These are phyloP conservation scores for Ogataea saltuana DNA, from an alignment of 805 yeast species.

Conservation along the genomic window DNA sequence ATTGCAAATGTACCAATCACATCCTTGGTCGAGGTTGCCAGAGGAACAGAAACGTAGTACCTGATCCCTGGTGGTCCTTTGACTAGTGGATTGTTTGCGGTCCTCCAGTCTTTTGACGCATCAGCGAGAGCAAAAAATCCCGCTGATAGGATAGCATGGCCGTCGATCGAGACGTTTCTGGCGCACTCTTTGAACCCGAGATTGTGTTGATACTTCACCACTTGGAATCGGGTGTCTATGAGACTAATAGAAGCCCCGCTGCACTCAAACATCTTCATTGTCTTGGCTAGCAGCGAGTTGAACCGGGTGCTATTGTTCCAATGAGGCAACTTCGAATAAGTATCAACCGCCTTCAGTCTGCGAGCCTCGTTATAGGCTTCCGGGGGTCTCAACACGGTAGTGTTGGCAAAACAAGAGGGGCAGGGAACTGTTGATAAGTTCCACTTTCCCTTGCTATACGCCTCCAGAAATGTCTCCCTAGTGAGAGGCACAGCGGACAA, in stretches of 20 bases:
- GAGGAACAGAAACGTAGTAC: conserved; percentile 68
- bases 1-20: conserved; percentile 60
- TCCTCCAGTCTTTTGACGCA: conserved; percentile 72
- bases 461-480: conserved; percentile 54
- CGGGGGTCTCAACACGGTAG: conserved; percentile 60
- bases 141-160: conserved; percentile 63
- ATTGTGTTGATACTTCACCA: conserved; percentile 50
- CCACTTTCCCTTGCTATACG: conserved; percentile 57
- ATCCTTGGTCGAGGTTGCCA: conserved; percentile 40
- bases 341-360: conserved; percentile 46
- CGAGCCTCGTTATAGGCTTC: conserved; percentile 50
- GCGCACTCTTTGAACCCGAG: conserved; percentile 53
- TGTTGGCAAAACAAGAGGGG: conserved; percentile 52
- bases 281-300: conserved; percentile 38
- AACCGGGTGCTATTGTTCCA: conserved; percentile 49
- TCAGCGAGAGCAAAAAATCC: conserved; percentile 57
- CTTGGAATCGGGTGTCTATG: conserved; percentile 48
- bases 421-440: conserved; percentile 54
- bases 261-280: conserved; percentile 45
- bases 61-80: conserved; percentile 57
- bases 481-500: conserved; percentile 41
- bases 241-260: conserved; percentile 61
- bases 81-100: conserved; percentile 61
- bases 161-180: conserved; percentile 61
- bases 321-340: conserved; percentile 41